Evolutionary conservation across 1,139 yeast genomes (phyloP).

Genomic region (Yamadazyma atmosphaerica): DNA sequence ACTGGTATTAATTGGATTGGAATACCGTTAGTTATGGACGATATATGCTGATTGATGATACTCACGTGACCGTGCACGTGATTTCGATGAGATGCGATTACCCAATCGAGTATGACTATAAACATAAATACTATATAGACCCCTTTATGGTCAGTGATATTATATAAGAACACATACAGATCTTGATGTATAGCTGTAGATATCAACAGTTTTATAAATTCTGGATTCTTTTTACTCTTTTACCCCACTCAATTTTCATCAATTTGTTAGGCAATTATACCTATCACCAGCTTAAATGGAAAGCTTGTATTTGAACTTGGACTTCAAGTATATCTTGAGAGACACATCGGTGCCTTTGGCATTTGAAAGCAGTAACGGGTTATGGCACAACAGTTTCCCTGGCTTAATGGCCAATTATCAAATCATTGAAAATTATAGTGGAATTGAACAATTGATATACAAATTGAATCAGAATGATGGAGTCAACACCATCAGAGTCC

Average conservation of each 20-base stretch:
- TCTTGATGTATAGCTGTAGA: no score
- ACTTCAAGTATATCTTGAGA: constrained; percentile 15
- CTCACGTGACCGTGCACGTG: no score
- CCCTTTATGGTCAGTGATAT: neutral
- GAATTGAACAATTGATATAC: constrained; percentile 16
- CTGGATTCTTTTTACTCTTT: no score
- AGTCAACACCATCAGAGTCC: constrained; percentile 23
- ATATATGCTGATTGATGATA: no score
- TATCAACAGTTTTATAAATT: no score
- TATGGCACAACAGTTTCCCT: constrained; percentile 26
- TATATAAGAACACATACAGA: no score
- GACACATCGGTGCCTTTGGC: constrained; percentile 8
- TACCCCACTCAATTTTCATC: no score
- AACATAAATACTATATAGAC: constrained; percentile 8
- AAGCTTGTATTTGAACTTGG: constrained; percentile 14
- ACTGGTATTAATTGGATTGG: neutral
- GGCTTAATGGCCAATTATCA: constrained; percentile 13
- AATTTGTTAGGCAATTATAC: no score
- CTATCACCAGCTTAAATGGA: no score
- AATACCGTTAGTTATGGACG: neutral
- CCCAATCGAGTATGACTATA: constrained; percentile 11
- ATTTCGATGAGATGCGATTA: constrained; percentile 1
- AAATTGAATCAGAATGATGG: constrained; percentile 24
- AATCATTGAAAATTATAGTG: constrained; percentile 31
- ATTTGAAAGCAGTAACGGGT: constrained; percentile 33